Evolutionary conservation across 768 basidiomycete species (phyloP), one percentile per base, ranked within the genome.

Genomic region (Rhodosporidiobolus sp.): DNA sequence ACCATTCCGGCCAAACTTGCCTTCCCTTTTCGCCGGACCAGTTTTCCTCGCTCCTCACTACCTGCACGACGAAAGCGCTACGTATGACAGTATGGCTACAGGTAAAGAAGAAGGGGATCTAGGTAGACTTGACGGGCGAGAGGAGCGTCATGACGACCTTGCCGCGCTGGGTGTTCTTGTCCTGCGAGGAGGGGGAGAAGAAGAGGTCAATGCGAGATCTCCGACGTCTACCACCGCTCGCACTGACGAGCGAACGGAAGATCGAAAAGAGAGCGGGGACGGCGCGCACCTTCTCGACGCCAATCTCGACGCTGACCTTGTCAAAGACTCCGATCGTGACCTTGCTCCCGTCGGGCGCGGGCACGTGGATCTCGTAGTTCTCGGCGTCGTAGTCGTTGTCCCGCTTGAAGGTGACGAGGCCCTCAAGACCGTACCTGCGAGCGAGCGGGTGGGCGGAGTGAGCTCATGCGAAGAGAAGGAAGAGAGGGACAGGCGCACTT

Each of bases 301-400:
- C 87, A 53, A 99, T 90, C 75, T 87, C 86, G n/a, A 98, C 94
- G 43, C 81, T 85, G 57, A 97, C 91, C 81, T 94, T 93, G 83
- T 96, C 94, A 79, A 99, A 97, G 32, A 97, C 92, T 0, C 91
- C 86, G 56, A 97, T 88, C 22, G 84, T 85, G 17, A 87, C 86
- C 38, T 85, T 84, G n/a, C 82, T 79, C 26, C 78, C 72, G 8
- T 72, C 56, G 20, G 69, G 22, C 26, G 72, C 52, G 17, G 55
- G 89, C 8, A 97, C 83, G 0, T 87, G 86, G 63, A 98, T 86
- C 3, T 87, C 87, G 79, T 95, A 97, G 76, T 89, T 89, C 49
- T 98, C 95, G 26, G 92, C 87, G 77, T 99, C 93, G 78, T 94
- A 97, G 63, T 88, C 86, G 65, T 87, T 90, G 69, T 92, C 90